phyloP scores from a whole-genome alignment of 2,329 filamentous ascomycete species.

The Pezicula carpinea region DNA sequence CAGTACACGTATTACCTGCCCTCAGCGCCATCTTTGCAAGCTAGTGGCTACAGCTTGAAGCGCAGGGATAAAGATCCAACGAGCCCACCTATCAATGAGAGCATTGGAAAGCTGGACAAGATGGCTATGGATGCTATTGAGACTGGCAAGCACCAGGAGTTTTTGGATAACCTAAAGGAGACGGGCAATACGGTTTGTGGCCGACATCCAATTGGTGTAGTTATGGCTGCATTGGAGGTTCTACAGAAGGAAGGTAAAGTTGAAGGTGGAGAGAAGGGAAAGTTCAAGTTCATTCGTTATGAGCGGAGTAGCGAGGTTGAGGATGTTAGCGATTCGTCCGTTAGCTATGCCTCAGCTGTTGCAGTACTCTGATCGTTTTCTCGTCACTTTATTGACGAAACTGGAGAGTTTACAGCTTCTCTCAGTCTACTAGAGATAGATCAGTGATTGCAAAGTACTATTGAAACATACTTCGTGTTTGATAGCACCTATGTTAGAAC shows the following conservation, averaged over 20 bases:
- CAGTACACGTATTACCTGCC: constrained; percentile 75
- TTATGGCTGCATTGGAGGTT: constrained; percentile 81
- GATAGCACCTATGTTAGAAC: too few relatives aligned
- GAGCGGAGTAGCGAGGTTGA: constrained; percentile 76
- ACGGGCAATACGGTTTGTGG: constrained; percentile 94
- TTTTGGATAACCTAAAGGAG: constrained; percentile 61
- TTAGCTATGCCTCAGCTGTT: constrained; percentile 94
- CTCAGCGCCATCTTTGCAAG: constrained; percentile 33
- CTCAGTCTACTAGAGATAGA: too few relatives aligned
- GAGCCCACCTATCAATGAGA: constrained; percentile 68
- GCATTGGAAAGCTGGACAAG: constrained; percentile 75
- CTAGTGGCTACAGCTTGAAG: constrained; percentile 28
- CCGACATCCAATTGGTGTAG: constrained; percentile 87
- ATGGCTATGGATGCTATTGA: constrained; percentile 82
- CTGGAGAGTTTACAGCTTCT: too few relatives aligned
- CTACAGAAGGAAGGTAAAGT: constrained; percentile 38
- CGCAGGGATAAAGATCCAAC: constrained; percentile 29
- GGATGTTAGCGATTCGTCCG: constrained; percentile 69
- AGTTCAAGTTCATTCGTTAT: constrained; percentile 75
- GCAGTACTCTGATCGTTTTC: constrained; percentile 49
- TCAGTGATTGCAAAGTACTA: too few relatives aligned
- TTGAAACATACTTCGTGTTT: too few relatives aligned
- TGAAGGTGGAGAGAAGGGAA: constrained; percentile 25
- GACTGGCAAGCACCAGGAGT: constrained; percentile 65
- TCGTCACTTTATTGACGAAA: too few relatives aligned